These are phyloP conservation scores for Rubroshorea leprosula DNA, from an alignment of 345 rosid genomes.

Conservation along the genomic window DNA sequence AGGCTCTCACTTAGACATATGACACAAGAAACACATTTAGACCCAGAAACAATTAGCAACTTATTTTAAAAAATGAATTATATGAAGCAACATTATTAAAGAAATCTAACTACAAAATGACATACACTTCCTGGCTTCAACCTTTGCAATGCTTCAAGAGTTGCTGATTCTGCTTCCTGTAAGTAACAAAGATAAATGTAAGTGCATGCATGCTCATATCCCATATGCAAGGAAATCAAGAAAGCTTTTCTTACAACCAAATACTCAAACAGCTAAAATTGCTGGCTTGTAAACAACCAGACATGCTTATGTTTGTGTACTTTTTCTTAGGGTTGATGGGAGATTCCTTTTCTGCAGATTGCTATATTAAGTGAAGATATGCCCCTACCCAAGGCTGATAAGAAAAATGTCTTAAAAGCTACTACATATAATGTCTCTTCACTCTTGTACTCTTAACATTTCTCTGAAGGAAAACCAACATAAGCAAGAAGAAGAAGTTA, in stretches of 20 bases:
- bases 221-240: background rate
- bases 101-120: background rate
- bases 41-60: background rate
- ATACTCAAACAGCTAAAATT: background rate
- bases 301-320: background rate
- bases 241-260: background rate
- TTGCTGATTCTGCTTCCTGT: constrained; percentile 88
- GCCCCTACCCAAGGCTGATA: too few relatives aligned
- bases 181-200: background rate
- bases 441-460: too few relatives aligned
- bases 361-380: too few relatives aligned
- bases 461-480: too few relatives aligned
- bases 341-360: too few relatives aligned
- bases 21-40: background rate
- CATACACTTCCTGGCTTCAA: constrained; percentile 86
- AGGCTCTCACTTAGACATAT: too few relatives aligned
- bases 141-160: constrained; percentile 77
- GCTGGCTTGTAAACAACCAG: background rate
- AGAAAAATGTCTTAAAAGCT: too few relatives aligned
- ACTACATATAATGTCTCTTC: too few relatives aligned
- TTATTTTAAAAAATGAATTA: background rate
- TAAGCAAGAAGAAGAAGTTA: too few relatives aligned
- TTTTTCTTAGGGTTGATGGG: background rate
- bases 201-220: background rate
- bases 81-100: background rate